These are phyloP conservation scores for Chrysanthemum lavandulifolium DNA, from an alignment of 129 eudicot species.

Conservation along the genomic window DNA sequence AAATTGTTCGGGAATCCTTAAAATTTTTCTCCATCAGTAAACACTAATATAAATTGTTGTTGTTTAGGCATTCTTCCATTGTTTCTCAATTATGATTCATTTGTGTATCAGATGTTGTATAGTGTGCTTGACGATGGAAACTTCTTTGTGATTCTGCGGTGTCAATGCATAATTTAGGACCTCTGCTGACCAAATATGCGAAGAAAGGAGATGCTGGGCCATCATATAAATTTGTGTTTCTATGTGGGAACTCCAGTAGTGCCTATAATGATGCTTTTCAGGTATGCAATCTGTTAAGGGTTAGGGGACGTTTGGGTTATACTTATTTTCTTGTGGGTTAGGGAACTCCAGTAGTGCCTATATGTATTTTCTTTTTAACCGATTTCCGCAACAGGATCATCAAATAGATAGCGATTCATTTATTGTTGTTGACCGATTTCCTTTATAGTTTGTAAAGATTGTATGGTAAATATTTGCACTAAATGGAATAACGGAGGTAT, in stretches of 20 bases:
- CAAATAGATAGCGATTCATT: too few species aligned
- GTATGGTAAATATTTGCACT: too few species aligned
- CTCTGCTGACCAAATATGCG: conserved; percentile 75
- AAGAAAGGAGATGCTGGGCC: conserved; percentile 44
- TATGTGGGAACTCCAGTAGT: conserved; percentile 78
- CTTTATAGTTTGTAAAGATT: too few species aligned
- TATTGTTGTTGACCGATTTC: too few species aligned
- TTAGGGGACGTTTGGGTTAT: too few species aligned
- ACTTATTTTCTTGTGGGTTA: too few species aligned
- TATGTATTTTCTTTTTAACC: too few species aligned
- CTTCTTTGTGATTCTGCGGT: conserved; percentile 97
- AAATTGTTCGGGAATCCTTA: conserved; percentile 76
- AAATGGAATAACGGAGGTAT: too few species aligned
- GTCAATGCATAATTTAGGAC: conserved; percentile 78
- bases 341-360: too few species aligned
- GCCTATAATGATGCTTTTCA: conserved; percentile 73
- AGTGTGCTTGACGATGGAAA: conserved; percentile 96
- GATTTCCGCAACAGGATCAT: too few species aligned
- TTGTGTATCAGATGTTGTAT: conserved; percentile 85
- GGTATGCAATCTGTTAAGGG: conserved; percentile 54
- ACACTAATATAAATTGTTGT: conserved; percentile 2
- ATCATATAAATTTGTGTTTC: conserved; percentile 63
- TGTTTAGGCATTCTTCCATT: conserved; percentile 25
- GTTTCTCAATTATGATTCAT: conserved; percentile 42
- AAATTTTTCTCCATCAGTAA: conserved; percentile 40